Evolutionary conservation across 176 grass and related monocot genomes (phyloP).

Genomic region (Oryza glaberrima): DNA sequence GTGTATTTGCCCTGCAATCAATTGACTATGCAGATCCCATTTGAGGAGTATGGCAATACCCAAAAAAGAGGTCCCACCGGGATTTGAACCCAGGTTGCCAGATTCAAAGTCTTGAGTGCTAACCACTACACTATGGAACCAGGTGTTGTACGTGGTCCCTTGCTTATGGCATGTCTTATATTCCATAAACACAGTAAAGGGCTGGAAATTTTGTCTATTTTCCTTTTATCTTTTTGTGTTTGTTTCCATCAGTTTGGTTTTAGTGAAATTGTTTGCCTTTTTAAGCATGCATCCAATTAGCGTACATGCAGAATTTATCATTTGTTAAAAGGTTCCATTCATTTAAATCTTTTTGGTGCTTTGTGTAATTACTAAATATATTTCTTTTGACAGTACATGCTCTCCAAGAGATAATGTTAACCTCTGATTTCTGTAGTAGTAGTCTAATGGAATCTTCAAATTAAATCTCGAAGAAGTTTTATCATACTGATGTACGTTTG

Average conservation of each 20-base stretch:
- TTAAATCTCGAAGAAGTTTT: not conserved
- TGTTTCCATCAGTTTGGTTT: not conserved
- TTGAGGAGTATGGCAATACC: too few species aligned
- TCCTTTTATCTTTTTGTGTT: not conserved
- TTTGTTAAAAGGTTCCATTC: not conserved
- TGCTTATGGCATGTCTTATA: not conserved
- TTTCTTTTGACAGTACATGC: not conserved
- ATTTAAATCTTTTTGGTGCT: not conserved
- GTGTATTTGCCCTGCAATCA: too few species aligned
- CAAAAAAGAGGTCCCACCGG: slow-evolving; percentile 59
- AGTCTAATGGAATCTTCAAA: not conserved
- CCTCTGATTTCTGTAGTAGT: not conserved
- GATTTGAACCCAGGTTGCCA: slow-evolving; percentile 93
- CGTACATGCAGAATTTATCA: not conserved
- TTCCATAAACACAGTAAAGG: not conserved
- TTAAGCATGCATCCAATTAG: not conserved
- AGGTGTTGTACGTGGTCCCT: not conserved
- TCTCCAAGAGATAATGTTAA: not conserved
- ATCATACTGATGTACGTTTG: not conserved
- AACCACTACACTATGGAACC: slow-evolving; percentile 92
- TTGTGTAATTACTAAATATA: too few species aligned
- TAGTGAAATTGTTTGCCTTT: not conserved
- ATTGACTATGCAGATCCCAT: too few species aligned
- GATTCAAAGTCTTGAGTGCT: slow-evolving; percentile 99
- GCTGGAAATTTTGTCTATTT: not conserved